Base-by-base conservation (phyloP, 2,329 filamentous ascomycete genomes). In the Sporothrix inflata region DNA sequence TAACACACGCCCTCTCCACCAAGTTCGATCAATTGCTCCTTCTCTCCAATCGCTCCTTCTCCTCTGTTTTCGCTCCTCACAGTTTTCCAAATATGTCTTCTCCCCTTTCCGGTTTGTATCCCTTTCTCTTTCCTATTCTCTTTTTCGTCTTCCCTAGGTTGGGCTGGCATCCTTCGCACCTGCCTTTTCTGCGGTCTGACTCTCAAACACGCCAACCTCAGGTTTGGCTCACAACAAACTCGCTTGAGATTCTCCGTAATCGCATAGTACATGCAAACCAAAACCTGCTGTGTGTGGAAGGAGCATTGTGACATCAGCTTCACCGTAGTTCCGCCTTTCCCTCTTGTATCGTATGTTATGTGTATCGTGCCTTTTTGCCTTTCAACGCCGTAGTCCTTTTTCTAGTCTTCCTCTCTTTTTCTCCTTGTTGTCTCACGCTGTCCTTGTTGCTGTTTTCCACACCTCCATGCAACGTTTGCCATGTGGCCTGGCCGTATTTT, bases 161-260 rank as follows among this genome's bases (percentile, higher is more conserved):
- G 40, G 63, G 8, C 24, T 49, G 11, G 45, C 27, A 68, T 68
- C 65, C 65, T 68, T 40, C 65, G 45, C 27, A 11, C 65, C 30
- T 69, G 30, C 66, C 30, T 42, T 14, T 11, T 34, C 8, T 51
- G 9, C 45, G 16, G 45, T 24, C 47, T 47, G 27, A 34, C 24
- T 66, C 63, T 65, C 63, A 66, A 66, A 66, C 42, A 47, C 24
- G 24, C 27, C 42, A 30, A 12, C 61, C 24, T 51, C 63, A 21
- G 45, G 3, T 34, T 67, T 67, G 42, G 42, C 42, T 47, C 42
- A 51, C 49, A 38, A 38, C 49, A 55, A 40, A 6, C 47, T 51
- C 27, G 45, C 49, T 34, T 14, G 30, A 38, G n/a, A 38, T 24
- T 40, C 30, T 38, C 65, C 65, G 65, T n/a, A 30, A 53, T 51